Base-by-base conservation (phyloP, 257 asterid species). In the Solanum neorickii region DNA sequence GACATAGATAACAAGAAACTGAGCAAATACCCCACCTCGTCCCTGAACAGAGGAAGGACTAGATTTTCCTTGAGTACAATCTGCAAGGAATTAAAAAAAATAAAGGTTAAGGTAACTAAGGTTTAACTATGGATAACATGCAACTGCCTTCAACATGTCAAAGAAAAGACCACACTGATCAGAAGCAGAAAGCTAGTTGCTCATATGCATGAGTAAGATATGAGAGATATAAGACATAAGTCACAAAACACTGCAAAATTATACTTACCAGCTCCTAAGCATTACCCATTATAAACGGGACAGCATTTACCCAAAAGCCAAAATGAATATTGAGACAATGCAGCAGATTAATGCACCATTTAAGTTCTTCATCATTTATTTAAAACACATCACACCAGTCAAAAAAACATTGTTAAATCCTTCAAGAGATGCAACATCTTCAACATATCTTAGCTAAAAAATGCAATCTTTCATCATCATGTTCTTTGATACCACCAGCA, bases 21-120 rank as follows among this genome's bases (percentile, higher is more conserved):
- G 9, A 18, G 44, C 46, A 10, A 80, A 78, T 85, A 89, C 95
- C 98, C 93, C 90, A 97, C 99, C 92, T 97, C 99, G 85, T 97
- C 98, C 93, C 99, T 93, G 93, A 92, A 97, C 89, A 96, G 87
- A 13, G 98, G 87, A 89, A 97, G 94, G 82, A 95, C 99, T 83
- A 97, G 91, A 90, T 96, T 97, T 91, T 97, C 99, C 96, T 94
- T 95, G 89, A 97, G 94, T 89, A 97, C 99, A 86, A 96, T 97
- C 99, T 97, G 93, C 90, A 88, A 91, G 80, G 87, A 46, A 89
- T 83, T 44, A 65, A 44, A 83, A 60, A 70, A 70, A 9, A 90
- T 86, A 88, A 85, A 83, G 89, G 73, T 33, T 62, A 66, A 52
- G 87, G 73, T 74, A 83, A 89, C 87, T n/a, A 66, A 47, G 4